Evolutionary conservation across 1,139 yeast genomes (phyloP).

Genomic region (Diutina neorugosa): DNA sequence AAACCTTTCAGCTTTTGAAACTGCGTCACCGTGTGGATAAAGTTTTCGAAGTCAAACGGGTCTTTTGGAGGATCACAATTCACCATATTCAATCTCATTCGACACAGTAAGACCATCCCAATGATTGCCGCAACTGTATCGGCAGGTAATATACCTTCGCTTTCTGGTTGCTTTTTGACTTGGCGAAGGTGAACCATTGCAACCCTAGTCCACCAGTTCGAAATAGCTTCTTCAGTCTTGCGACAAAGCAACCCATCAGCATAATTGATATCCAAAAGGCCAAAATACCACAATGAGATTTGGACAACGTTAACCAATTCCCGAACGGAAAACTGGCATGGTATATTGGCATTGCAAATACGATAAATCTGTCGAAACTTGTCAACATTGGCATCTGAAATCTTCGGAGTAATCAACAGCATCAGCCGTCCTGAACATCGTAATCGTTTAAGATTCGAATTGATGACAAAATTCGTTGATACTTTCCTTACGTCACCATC

Average conservation of each 20-base stretch:
- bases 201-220: slow-evolving; percentile 72
- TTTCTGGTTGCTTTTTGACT: not conserved
- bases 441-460: slow-evolving; percentile 63
- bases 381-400: slow-evolving; percentile 70
- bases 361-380: slow-evolving; percentile 72
- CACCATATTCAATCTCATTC: slow-evolving; percentile 50
- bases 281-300: slow-evolving; percentile 66
- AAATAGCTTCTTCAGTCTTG: slow-evolving; percentile 59
- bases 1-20: slow-evolving; percentile 62
- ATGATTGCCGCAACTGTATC: slow-evolving; percentile 45
- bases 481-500: slow-evolving; percentile 45
- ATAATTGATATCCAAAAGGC: slow-evolving; percentile 50
- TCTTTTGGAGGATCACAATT: slow-evolving; percentile 80
- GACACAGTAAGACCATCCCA: slow-evolving; percentile 46
- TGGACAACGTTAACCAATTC: slow-evolving; percentile 70
- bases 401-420: slow-evolving; percentile 44
- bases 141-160: slow-evolving; percentile 41
- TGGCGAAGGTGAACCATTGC: slow-evolving; percentile 45
- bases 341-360: slow-evolving; percentile 32
- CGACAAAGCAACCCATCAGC: slow-evolving; percentile 82
- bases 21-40: slow-evolving; percentile 48
- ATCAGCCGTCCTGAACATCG: slow-evolving; percentile 83
- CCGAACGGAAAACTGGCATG: slow-evolving; percentile 55
- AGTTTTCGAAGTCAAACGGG: slow-evolving; percentile 65
- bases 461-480: slow-evolving; percentile 51